These are phyloP conservation scores for Jackrogersella minutella DNA, from an alignment of 495 filamentous ascomycete genomes.

Conservation along the genomic window DNA sequence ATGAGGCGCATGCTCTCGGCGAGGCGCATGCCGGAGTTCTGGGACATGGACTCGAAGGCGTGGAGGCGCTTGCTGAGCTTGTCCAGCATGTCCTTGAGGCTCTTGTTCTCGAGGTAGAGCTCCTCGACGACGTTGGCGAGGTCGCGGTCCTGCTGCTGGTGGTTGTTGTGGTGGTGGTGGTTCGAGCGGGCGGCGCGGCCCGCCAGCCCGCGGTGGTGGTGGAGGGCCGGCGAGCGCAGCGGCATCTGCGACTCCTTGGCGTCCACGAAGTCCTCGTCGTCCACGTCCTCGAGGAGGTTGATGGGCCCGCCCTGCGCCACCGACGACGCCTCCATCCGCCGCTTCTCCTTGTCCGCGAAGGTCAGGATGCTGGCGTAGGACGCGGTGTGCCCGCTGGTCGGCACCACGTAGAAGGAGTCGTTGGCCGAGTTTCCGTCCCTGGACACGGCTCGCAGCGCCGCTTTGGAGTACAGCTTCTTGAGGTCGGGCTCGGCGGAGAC, in stretches of 20 bases:
- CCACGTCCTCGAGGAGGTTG: conserved; percentile 55
- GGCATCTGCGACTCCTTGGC: conserved; percentile 72
- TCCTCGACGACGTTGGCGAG: conserved; percentile 75
- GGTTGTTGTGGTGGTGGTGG: neutral
- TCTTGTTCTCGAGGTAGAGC: conserved; percentile 79
- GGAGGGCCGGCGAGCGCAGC: conserved; percentile 43
- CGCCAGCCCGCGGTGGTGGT: conserved; percentile 40
- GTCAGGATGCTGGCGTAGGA: conserved; percentile 88
- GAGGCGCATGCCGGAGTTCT: conserved; percentile 79
- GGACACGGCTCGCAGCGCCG: conserved; percentile 74
- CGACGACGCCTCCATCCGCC: conserved; percentile 52
- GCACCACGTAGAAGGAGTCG: conserved; percentile 96
- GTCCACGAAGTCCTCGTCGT: conserved; percentile 87
- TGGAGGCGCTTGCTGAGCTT: conserved; percentile 79
- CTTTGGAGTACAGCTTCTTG: conserved; percentile 76
- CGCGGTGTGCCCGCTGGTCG: conserved; percentile 84
- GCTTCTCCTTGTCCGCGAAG: conserved; percentile 72
- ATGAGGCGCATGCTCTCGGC: conserved; percentile 80
- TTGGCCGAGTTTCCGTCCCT: conserved; percentile 60
- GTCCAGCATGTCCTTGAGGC: conserved; percentile 76
- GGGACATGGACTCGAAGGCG: conserved; percentile 85
- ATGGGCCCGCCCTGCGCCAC: conserved; percentile 32
- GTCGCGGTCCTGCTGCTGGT: conserved; percentile 36
- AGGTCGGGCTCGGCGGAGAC: conserved; percentile 72
- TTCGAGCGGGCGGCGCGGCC: conserved; percentile 39